These are phyloP conservation scores for Tulasnella sp. DNA, from an alignment of 768 basidiomycete genomes.

Conservation along the genomic window DNA sequence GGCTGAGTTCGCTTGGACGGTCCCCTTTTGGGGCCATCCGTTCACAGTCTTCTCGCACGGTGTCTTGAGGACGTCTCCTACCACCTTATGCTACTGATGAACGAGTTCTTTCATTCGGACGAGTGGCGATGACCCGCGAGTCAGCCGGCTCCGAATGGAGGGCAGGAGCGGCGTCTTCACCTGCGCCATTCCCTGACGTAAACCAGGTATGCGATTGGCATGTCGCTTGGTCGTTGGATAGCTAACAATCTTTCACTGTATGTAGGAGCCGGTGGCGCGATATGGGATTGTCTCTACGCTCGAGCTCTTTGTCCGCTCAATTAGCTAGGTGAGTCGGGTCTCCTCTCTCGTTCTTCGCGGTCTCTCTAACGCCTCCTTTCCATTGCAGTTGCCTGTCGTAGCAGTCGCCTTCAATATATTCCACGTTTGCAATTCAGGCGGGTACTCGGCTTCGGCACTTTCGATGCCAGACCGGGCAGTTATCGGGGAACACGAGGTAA, in stretches of 20 bases:
- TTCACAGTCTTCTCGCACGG: neutral
- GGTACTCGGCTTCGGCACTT: neutral
- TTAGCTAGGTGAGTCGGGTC: constrained; percentile 2
- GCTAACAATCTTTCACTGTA: neutral
- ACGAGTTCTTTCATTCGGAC: neutral
- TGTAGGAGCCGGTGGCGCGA: neutral
- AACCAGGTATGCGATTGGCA: neutral
- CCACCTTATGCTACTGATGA: neutral
- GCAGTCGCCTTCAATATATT: neutral
- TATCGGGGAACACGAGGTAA: constrained; percentile 15
- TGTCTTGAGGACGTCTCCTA: neutral
- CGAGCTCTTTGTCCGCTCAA: neutral
- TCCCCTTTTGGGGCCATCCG: neutral
- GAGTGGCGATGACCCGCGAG: neutral
- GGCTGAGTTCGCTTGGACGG: neutral
- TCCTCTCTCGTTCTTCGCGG: neutral
- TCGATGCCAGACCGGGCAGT: constrained; percentile 8
- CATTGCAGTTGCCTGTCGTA: neutral
- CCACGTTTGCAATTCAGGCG: neutral
- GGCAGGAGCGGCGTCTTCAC: neutral
- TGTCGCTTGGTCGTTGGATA: neutral
- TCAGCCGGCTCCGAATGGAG: neutral
- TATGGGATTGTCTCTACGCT: neutral
- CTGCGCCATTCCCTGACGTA: neutral
- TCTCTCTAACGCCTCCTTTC: neutral